Evolutionary conservation across 768 basidiomycete genomes (phyloP).

Genomic region (Mycena metata): DNA sequence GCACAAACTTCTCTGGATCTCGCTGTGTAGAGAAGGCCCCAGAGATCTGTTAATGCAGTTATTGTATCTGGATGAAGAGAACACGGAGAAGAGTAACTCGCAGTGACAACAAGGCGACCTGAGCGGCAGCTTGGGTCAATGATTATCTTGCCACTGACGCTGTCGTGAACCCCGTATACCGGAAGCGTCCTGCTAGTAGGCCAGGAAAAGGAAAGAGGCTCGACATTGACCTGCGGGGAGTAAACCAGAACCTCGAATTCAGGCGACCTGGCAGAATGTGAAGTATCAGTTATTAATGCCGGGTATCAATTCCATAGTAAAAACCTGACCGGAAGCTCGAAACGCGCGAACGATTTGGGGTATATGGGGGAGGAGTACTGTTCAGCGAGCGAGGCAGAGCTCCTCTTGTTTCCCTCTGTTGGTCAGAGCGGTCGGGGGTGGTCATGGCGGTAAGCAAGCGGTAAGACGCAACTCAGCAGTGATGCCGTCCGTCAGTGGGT

Average conservation of each 20-base stretch:
- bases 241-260: slow-evolving; percentile 33
- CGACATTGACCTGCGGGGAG: slow-evolving; percentile 15
- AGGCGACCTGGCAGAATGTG: slow-evolving; percentile 19
- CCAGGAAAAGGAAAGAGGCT: slow-evolving; percentile 15
- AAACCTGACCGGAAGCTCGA: slow-evolving; percentile 33
- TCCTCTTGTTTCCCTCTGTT: too few relatives aligned
- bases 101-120: slow-evolving; percentile 56
- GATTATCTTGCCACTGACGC: slow-evolving; percentile 54
- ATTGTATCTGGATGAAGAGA: neutral
- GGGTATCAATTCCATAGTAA: too few relatives aligned
- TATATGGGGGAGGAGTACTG: neutral
- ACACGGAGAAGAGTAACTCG: neutral
- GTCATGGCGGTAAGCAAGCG: too few relatives aligned
- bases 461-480: too few relatives aligned
- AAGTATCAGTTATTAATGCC: neutral
- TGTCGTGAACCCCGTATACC: slow-evolving; percentile 57
- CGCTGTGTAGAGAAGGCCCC: slow-evolving; percentile 14
- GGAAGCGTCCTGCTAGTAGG: slow-evolving; percentile 35
- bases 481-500: too few relatives aligned
- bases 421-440: neutral
- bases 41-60: neutral
- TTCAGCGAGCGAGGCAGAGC: too few relatives aligned
- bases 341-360: slow-evolving; percentile 23
- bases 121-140: slow-evolving; percentile 49
- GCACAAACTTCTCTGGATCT: slow-evolving; percentile 36